These are phyloP conservation scores for Scutellaria minor DNA, from an alignment of 257 asterid genomes.

Conservation along the genomic window DNA sequence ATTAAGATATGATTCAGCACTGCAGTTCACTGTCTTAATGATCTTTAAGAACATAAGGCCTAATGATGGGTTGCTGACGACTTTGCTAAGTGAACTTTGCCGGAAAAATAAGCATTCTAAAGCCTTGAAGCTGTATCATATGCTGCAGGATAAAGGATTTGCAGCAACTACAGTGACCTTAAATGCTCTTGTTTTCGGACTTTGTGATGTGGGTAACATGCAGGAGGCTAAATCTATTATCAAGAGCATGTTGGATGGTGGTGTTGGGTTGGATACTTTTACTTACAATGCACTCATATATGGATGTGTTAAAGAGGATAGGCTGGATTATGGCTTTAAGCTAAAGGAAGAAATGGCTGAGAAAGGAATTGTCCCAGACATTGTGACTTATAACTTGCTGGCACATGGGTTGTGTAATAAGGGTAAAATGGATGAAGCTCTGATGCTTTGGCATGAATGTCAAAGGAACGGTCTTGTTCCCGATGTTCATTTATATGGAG, in stretches of 20 bases:
- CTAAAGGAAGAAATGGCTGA: conserved; percentile 75
- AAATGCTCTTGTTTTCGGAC: conserved; percentile 79
- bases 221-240: conserved; percentile 59
- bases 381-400: conserved; percentile 63
- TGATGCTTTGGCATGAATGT: conserved; percentile 80
- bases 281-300: conserved; percentile 76
- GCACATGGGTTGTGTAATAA: conserved; percentile 53
- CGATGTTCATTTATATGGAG: conserved; percentile 57
- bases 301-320: conserved; percentile 67
- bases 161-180: conserved; percentile 65
- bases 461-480: conserved; percentile 55
- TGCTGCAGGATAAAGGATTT: conserved; percentile 59
- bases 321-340: conserved; percentile 60
- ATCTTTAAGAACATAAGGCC: conserved; percentile 63
- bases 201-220: conserved; percentile 64
- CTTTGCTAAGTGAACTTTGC: conserved; percentile 74
- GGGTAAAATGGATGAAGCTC: conserved; percentile 73
- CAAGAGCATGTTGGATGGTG: conserved; percentile 51
- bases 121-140: conserved; percentile 65
- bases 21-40: conserved; percentile 58
- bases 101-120: conserved; percentile 61
- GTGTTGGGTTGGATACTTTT: conserved; percentile 53
- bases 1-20: conserved; percentile 56
- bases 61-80: conserved; percentile 64
- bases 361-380: conserved; percentile 59